phyloP scores from a whole-genome alignment of 2,329 filamentous ascomycete species.

The Clonostachys solani region DNA sequence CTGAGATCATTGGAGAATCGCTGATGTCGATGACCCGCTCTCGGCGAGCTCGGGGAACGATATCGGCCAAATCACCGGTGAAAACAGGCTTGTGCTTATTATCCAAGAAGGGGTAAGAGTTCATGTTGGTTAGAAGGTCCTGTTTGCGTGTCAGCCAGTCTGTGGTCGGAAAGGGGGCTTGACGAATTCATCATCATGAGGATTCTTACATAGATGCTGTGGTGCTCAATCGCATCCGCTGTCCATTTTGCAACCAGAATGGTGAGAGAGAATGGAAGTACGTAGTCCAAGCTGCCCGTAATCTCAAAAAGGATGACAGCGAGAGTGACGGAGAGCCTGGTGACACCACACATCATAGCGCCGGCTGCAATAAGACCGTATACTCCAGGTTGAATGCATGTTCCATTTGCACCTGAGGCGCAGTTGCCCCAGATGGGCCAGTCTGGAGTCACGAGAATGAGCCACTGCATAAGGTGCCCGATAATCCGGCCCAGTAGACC shows the following conservation, averaged over 20 bases:
- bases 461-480: constrained; percentile 79
- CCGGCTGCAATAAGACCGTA: constrained; percentile 94
- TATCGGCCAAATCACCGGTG: constrained; percentile 82
- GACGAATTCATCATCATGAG: background rate
- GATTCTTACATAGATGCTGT: constrained; percentile 77
- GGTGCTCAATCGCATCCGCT: constrained; percentile 87
- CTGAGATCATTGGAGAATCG: constrained; percentile 73
- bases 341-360: constrained; percentile 97
- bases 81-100: constrained; percentile 93
- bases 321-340: constrained; percentile 85
- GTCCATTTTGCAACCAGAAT: constrained; percentile 98
- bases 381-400: constrained; percentile 92
- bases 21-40: constrained; percentile 88
- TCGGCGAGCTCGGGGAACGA: constrained; percentile 70
- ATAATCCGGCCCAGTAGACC: constrained; percentile 86
- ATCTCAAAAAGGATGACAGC: constrained; percentile 95
- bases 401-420: constrained; percentile 63
- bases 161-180: constrained; percentile 4
- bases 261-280: constrained; percentile 87
- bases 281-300: constrained; percentile 91
- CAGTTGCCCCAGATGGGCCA: constrained; percentile 74
- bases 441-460: constrained; percentile 69
- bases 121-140: constrained; percentile 94
- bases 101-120: constrained; percentile 95
- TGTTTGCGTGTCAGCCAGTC: constrained; percentile 19